Percentiles rank a stretch among this genome's conserved stretches.
Evolutionary conservation across 2,329 filamentous ascomycete species (phyloP).

Genomic region (Diaporthe sp.): DNA sequence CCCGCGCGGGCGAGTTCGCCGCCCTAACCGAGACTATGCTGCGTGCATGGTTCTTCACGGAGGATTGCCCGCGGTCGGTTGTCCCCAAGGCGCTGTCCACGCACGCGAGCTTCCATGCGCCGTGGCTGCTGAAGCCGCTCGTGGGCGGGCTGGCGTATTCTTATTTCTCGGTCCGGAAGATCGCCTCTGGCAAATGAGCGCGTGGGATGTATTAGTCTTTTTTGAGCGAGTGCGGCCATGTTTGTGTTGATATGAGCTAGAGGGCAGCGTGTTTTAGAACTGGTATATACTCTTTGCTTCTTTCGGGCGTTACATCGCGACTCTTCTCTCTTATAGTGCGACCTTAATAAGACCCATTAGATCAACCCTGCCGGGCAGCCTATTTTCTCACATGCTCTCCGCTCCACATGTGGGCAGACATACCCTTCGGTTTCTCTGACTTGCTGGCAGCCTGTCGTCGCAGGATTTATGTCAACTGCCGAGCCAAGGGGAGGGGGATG

Average conservation of each 20-base stretch:
- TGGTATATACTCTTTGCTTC: neutral
- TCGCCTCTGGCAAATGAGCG: neutral
- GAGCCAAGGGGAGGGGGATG: neutral
- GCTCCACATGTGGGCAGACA: neutral
- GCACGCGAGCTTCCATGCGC: slow-evolving; percentile 50
- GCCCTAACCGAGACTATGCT: slow-evolving; percentile 50
- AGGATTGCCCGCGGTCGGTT: slow-evolving; percentile 57
- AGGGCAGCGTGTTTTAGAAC: neutral
- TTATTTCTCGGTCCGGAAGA: slow-evolving; percentile 44
- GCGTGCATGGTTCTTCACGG: slow-evolving; percentile 62
- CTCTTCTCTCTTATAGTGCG: neutral
- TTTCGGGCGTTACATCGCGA: neutral
- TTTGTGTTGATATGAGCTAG: neutral
- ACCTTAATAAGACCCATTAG: neutral
- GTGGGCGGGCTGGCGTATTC: slow-evolving; percentile 47
- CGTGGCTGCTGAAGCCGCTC: slow-evolving; percentile 50
- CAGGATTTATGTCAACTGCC: neutral
- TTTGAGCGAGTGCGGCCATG: neutral
- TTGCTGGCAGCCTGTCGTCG: too few species aligned
- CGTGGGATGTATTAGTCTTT: too few species aligned
- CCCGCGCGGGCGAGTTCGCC: slow-evolving; percentile 50
- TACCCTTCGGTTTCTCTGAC: neutral
- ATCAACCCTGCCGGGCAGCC: neutral
- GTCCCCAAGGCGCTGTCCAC: slow-evolving; percentile 55
- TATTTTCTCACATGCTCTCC: neutral